Conservation (phyloP, 768 basidiomycete species). For the Udeniomyces megalosporus region DNA sequence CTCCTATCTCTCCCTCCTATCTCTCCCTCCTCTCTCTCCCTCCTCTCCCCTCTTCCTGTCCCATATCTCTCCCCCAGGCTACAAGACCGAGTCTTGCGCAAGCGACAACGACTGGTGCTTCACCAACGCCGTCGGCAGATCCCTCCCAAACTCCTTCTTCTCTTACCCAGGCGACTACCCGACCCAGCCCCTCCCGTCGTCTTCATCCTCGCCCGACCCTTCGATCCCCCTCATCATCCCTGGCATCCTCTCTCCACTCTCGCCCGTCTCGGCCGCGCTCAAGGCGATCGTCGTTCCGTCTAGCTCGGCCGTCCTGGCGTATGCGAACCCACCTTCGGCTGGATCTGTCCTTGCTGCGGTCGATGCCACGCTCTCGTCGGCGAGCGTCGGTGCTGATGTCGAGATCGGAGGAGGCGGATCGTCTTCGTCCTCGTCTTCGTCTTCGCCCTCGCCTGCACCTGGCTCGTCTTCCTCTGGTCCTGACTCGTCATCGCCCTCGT, state of each 20-base stretch:
- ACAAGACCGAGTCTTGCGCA: conserved; percentile 45
- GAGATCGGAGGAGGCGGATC: not conserved
- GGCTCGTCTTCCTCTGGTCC: not conserved
- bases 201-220: not conserved
- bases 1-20: too few relatives aligned
- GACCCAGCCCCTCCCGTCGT: not conserved
- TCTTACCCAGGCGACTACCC: conserved; percentile 32
- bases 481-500: too few relatives aligned
- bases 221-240: conserved; percentile 15
- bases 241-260: conserved; percentile 17
- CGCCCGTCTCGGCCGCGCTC: conserved; percentile 9
- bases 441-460: too few relatives aligned
- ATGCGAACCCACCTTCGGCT: not conserved
- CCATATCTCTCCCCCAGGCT: conserved; percentile 31
- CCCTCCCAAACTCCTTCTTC: conserved; percentile 45
- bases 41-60: too few relatives aligned
- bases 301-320: conserved; percentile 10
- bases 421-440: too few relatives aligned
- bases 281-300: conserved; percentile 15
- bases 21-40: not conserved
- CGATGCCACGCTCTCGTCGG: not conserved
- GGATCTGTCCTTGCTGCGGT: not conserved
- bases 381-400: not conserved
- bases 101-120: conserved; percentile 56
- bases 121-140: conserved; percentile 41